Base-by-base conservation (phyloP, 2,329 filamentous ascomycete genomes). In the Scedosporium dehoogii region DNA sequence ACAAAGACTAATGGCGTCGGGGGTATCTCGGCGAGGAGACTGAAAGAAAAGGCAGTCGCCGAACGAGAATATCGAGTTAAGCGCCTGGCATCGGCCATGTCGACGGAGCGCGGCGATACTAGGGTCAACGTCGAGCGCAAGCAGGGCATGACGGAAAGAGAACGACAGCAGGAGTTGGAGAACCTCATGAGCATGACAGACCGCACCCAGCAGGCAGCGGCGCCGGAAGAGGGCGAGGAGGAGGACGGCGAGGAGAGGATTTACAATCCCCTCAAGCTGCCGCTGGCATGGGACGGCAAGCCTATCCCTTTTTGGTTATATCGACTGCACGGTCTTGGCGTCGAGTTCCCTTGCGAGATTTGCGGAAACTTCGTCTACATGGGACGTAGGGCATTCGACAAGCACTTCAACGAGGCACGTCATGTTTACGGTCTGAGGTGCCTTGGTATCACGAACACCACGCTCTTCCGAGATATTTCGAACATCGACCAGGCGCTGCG, bases 361-460 rank as follows among this genome's bases (percentile, higher is more conserved):
- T 99, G 94, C 71, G 94, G 94, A 62, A 97, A 97, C 75, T 97
- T 92, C 70, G 92, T 97, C n/a, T 97, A 97, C 78, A 97, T 96
- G 89, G 94, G 94, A 16, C 84, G 94, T 25, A 85, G 94, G 59
- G 92, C 92, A 1, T 99, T 97, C 69, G 94, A 99, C 73, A 99
- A 99, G 79, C 94, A 99, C 74, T 99, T 99, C 77, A 96, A 92
- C 68, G 94, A 99, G 74, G 87, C 90, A 7, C 81, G 92, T 61
- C 94, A 99, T 72, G 89, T 97, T 58, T 94, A 96, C 71, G 94
- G 94, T 0, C 78, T 99, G 67, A 94, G 96, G 74, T 96, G 93
- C 71, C 78, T 99, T 59, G 96, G 96, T 21, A 94, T 99, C 71
- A 96, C 88, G 6, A 94, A 96, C 71, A 92, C 92, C 1, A 87